phyloP scores from a whole-genome alignment of 1,284 basidiomycete genomes.

The Leccinum fallax region DNA sequence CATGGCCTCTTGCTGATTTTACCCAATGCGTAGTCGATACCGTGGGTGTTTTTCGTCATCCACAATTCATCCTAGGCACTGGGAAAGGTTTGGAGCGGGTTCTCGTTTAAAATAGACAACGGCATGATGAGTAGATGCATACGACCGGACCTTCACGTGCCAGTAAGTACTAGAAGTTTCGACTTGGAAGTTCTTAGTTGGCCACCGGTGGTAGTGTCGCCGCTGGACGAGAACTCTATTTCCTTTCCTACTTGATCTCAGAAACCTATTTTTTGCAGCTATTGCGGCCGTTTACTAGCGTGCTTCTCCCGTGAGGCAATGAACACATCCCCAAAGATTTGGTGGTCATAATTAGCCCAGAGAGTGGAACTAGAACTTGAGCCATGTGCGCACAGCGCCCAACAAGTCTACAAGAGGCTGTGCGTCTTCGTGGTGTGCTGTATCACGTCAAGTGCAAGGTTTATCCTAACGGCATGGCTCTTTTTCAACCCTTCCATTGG shows the following conservation, averaged over 20 bases:
- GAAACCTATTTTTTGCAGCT: not conserved
- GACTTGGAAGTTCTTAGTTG: not conserved
- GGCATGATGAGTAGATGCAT: constrained; percentile 3
- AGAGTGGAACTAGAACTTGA: not conserved
- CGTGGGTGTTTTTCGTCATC: not conserved
- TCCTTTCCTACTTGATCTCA: not conserved
- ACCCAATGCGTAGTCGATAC: not conserved
- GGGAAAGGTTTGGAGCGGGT: not conserved
- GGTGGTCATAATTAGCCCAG: constrained; percentile 18
- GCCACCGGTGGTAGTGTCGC: constrained; percentile 2
- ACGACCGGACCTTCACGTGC: constrained; percentile 12
- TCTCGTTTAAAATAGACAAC: not conserved
- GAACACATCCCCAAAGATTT: not conserved
- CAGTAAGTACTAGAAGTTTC: not conserved
- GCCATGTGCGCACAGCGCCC: constrained; percentile 15
- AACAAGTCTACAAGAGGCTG: constrained; percentile 5
- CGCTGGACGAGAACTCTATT: constrained; percentile 18
- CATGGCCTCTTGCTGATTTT: not conserved
- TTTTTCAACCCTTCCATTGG: not conserved
- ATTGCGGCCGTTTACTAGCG: constrained; percentile 3
- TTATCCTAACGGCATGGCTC: constrained; percentile 1
- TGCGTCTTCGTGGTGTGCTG: not conserved
- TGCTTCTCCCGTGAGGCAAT: not conserved
- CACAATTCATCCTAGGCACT: not conserved
- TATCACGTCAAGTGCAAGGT: constrained; percentile 1